Conservation (phyloP, 176 grass and related monocot species). For the Cenchrus fungigraminus region DNA sequence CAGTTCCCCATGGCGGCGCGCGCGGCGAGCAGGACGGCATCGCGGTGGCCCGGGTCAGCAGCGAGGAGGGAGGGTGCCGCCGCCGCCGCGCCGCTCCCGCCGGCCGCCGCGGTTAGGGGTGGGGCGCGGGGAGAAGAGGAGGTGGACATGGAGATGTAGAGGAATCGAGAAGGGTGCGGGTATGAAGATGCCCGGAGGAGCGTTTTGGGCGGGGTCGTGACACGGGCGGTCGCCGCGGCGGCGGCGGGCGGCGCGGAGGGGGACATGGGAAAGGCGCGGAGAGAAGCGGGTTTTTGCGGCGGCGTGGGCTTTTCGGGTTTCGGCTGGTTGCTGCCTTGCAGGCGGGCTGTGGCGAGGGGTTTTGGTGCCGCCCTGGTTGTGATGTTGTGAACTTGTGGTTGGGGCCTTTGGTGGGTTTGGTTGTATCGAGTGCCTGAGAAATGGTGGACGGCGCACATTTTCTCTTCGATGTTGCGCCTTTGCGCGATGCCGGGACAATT, state of each 20-base stretch:
- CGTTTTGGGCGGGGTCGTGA: constrained; percentile 39
- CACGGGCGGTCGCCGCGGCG: constrained; percentile 8
- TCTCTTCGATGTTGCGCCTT: too few relatives aligned
- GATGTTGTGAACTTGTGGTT: too few relatives aligned
- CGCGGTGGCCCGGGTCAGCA: constrained; percentile 60
- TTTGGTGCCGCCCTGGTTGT: background rate
- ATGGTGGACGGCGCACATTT: background rate
- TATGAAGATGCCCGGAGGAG: background rate
- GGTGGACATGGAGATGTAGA: constrained; percentile 25
- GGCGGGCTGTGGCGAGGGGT: background rate
- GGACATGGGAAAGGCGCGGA: constrained; percentile 30
- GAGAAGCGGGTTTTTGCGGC: constrained; percentile 12
- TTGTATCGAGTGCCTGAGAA: background rate
- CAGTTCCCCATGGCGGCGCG: constrained; percentile 57
- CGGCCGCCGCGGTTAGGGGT: constrained; percentile 8
- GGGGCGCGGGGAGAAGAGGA: constrained; percentile 23
- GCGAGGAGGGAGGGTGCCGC: constrained; percentile 47
- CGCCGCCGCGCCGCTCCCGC: constrained; percentile 8
- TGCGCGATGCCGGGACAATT: too few relatives aligned
- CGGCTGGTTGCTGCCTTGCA: background rate
- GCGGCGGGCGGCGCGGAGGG: constrained; percentile 31
- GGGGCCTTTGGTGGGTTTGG: too few relatives aligned
- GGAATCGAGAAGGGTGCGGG: background rate
- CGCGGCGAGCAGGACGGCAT: constrained; percentile 59
- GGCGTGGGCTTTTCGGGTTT: background rate